A percentile compares a stretch with the other conserved stretches of the same genome.
Evolutionary conservation across 148 eudicot genomes (phyloP).

Genomic region (Chenopodium album): DNA sequence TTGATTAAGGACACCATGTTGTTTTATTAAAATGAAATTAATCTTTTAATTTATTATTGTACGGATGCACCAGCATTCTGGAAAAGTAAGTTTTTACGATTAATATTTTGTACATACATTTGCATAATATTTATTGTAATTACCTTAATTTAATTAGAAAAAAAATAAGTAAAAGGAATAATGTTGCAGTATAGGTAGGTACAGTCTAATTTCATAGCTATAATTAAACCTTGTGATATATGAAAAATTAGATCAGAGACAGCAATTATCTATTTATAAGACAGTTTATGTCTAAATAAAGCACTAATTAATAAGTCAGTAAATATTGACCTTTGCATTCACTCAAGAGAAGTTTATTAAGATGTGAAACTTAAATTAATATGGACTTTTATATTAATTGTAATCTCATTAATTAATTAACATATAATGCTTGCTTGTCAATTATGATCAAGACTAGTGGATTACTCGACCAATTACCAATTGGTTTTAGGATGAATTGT

Average conservation of each 20-base stretch:
- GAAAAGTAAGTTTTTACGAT: constrained; percentile 10
- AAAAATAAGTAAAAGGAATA: background rate
- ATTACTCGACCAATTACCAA: too few relatives aligned
- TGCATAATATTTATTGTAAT: background rate
- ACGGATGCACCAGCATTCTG: background rate
- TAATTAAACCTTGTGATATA: constrained; percentile 7
- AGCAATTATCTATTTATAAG: background rate
- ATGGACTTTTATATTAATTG: too few relatives aligned
- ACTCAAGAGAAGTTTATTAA: background rate
- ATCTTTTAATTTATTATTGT: background rate
- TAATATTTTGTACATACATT: constrained; percentile 22
- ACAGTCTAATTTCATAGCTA: constrained; percentile 13
- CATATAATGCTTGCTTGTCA: too few relatives aligned
- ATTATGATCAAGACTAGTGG: too few relatives aligned
- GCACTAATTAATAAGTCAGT: background rate
- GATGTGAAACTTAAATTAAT: background rate
- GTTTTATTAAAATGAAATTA: background rate
- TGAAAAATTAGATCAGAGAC: background rate
- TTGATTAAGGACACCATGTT: constrained; percentile 20
- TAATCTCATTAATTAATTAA: too few relatives aligned
- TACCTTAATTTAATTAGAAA: too few relatives aligned
- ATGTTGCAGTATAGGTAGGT: constrained; percentile 14
- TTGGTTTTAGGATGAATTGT: too few relatives aligned
- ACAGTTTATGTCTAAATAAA: background rate
- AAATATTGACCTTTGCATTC: background rate